A percentile compares a stretch with the other conserved stretches of the same genome.
Evolutionary conservation across 495 filamentous ascomycete genomes (phyloP).

Genomic region (Aspergillus avenaceus): DNA sequence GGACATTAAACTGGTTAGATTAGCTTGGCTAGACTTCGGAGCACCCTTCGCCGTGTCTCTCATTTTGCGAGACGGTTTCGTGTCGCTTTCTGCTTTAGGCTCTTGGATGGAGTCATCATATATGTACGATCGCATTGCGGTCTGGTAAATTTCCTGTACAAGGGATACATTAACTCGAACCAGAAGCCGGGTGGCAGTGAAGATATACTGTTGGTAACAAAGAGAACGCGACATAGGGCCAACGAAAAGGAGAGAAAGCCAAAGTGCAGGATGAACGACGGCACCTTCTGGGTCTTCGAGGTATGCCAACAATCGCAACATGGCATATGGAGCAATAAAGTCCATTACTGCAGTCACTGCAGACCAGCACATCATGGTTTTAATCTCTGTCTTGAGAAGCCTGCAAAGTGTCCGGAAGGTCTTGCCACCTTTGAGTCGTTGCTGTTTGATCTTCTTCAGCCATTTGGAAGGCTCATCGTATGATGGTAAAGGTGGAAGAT

Average conservation of each 20-base stretch:
- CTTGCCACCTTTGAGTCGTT: conserved; percentile 32
- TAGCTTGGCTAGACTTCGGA: conserved; percentile 34
- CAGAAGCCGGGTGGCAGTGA: conserved; percentile 40
- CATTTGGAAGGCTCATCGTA: conserved; percentile 45
- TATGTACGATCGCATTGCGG: conserved; percentile 37
- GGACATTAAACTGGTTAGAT: conserved; percentile 48
- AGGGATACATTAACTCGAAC: conserved; percentile 44
- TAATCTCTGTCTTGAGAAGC: conserved; percentile 34
- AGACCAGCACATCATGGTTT: conserved; percentile 34
- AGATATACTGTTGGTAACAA: conserved; percentile 46
- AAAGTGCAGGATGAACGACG: conserved; percentile 34
- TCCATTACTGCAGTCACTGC: conserved; percentile 29
- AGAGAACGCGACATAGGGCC: conserved; percentile 38
- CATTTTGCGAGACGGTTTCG: conserved; percentile 10
- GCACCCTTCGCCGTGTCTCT: conserved; percentile 18
- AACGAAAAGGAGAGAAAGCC: conserved; percentile 43
- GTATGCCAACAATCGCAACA: conserved; percentile 37
- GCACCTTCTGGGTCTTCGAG: conserved; percentile 27
- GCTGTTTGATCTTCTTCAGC: conserved; percentile 31
- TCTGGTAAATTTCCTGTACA: conserved; percentile 49
- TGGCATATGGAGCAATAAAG: conserved; percentile 39
- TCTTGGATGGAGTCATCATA: conserved; percentile 19
- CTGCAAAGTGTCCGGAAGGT: conserved; percentile 37
- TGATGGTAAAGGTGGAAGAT: conserved; percentile 44
- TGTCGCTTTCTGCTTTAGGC: conserved; percentile 7